These are phyloP conservation scores for Kodamaea laetipori DNA, from an alignment of 805 yeast species.

Conservation along the genomic window DNA sequence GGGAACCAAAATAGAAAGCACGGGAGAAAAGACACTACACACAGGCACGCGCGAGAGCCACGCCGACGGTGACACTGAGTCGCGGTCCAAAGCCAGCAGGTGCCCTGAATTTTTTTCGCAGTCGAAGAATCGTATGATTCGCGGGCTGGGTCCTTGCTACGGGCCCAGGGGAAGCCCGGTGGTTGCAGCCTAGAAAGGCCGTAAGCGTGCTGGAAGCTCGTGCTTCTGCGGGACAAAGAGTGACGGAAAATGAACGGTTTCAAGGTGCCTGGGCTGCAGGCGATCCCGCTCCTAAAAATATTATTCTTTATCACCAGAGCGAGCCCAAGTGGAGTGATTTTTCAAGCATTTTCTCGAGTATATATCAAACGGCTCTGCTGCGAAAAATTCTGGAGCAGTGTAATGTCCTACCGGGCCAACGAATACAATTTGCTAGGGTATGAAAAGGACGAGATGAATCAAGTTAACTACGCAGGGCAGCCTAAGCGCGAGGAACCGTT, in stretches of 20 bases:
- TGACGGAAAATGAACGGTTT: neutral
- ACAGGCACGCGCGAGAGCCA: neutral
- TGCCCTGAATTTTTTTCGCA: neutral
- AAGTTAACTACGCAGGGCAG: neutral
- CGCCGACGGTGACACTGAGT: neutral
- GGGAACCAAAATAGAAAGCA: too few species aligned
- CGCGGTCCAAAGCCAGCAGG: neutral
- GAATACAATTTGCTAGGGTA: neutral
- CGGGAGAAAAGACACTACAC: too few species aligned
- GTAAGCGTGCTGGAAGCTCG: too few species aligned
- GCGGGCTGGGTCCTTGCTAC: too few species aligned
- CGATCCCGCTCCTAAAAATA: neutral
- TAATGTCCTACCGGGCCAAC: neutral
- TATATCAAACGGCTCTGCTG: neutral
- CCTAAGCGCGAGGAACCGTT: constrained; percentile 1
- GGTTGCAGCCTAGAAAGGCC: too few species aligned
- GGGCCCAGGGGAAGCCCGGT: too few species aligned
- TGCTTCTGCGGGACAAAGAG: neutral
- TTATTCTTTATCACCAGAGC: constrained; percentile 5
- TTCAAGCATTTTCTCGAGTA: neutral
- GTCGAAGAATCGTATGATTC: constrained; percentile 2
- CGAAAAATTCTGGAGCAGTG: neutral
- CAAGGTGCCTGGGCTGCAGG: constrained; percentile 2
- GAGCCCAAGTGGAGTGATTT: constrained; percentile 8
- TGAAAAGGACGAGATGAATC: neutral